Percentiles rank a stretch among this genome's conserved stretches.
phyloP scores from a whole-genome alignment of 2,329 filamentous ascomycete genomes.

The Cladosporium halotolerans region DNA sequence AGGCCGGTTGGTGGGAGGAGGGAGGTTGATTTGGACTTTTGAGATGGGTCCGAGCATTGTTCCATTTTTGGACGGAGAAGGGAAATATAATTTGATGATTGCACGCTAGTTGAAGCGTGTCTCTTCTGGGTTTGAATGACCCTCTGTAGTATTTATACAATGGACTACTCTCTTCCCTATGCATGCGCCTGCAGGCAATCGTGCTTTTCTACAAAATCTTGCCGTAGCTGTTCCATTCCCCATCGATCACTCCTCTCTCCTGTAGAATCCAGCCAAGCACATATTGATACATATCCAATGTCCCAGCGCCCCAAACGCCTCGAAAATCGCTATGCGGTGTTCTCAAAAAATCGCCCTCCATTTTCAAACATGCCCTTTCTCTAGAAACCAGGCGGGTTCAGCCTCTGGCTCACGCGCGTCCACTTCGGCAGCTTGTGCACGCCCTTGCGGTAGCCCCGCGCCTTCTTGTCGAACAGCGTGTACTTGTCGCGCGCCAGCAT shows the following conservation, averaged over 20 bases:
- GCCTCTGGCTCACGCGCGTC: constrained; percentile 87
- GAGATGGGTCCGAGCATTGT: not conserved
- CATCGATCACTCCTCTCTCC: not conserved
- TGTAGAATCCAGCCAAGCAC: not conserved
- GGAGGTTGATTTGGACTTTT: constrained; percentile 1
- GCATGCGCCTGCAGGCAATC: not conserved
- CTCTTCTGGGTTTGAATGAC: no score
- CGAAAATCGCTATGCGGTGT: constrained; percentile 1
- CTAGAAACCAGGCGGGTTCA: constrained; percentile 93
- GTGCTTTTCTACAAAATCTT: not conserved
- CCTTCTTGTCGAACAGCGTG: constrained; percentile 94
- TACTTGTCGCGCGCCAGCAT: constrained; percentile 98
- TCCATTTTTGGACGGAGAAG: no score
- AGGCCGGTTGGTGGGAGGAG: constrained; percentile 5
- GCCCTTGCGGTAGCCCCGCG: constrained; percentile 90
- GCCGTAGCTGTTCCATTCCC: not conserved
- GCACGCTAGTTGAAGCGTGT: no score
- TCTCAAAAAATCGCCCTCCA: not conserved
- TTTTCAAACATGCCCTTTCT: not conserved
- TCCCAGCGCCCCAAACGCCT: not conserved
- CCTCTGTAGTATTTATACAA: not conserved
- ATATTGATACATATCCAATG: constrained; percentile 4
- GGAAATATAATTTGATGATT: no score
- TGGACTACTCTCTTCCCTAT: not conserved
- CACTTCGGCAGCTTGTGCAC: constrained; percentile 78